Conservation (phyloP, 2,329 filamentous ascomycete genomes). For the Tolypocladium amazonense region DNA sequence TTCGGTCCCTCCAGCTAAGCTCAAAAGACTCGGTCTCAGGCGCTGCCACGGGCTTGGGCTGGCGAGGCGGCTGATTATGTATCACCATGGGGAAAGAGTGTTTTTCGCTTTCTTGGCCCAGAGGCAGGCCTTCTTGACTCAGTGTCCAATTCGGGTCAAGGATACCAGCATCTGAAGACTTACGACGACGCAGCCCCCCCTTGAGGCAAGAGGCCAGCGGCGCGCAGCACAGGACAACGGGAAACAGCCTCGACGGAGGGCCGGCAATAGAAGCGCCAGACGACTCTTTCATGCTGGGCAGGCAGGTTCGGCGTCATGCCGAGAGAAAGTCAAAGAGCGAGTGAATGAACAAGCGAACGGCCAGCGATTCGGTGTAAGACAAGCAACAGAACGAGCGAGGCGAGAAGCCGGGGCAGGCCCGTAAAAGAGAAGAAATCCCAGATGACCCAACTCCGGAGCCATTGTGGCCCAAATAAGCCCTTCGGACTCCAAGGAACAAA, state of each 20-base stretch:
- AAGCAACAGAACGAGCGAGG: slow-evolving; percentile 5
- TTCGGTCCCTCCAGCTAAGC: slow-evolving; percentile 9
- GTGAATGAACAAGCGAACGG: slow-evolving; percentile 11
- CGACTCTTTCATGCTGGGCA: slow-evolving; percentile 28
- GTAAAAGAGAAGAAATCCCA: neutral
- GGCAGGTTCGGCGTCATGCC: slow-evolving; percentile 6
- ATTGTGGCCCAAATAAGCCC: slow-evolving; percentile 5
- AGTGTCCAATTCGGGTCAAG: neutral
- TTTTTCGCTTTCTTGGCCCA: slow-evolving; percentile 21
- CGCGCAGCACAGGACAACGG: slow-evolving; percentile 33
- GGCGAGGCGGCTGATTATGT: slow-evolving; percentile 16
- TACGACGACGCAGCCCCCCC: slow-evolving; percentile 28
- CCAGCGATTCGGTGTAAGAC: slow-evolving; percentile 8
- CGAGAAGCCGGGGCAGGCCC: neutral
- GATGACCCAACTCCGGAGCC: slow-evolving; percentile 4
- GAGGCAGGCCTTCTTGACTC: slow-evolving; percentile 14
- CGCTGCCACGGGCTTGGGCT: slow-evolving; percentile 16
- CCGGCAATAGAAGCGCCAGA: slow-evolving; percentile 30
- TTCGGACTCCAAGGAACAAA: slow-evolving; percentile 1
- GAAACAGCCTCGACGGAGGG: slow-evolving; percentile 36
- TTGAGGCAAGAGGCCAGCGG: slow-evolving; percentile 26
- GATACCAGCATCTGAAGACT: slow-evolving; percentile 17
- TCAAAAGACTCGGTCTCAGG: slow-evolving; percentile 8
- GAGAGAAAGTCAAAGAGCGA: slow-evolving; percentile 6
- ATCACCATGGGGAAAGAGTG: slow-evolving; percentile 13